These are phyloP conservation scores for Hanseniaspora lindneri DNA, from an alignment of 805 yeast species.

Conservation along the genomic window DNA sequence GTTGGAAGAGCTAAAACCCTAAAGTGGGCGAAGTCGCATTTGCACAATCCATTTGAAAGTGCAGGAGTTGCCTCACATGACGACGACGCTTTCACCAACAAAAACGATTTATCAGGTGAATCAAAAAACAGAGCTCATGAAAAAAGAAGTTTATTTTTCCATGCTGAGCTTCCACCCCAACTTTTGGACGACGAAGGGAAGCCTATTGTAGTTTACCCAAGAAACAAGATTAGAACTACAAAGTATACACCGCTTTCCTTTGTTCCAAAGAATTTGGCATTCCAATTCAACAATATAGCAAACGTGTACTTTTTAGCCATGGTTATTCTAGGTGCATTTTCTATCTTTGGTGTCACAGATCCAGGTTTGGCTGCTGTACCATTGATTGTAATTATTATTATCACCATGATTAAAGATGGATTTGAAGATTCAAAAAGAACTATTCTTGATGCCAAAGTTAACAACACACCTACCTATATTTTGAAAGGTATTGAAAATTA, in stretches of 20 bases:
- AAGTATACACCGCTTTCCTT: slow-evolving; percentile 86
- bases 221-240: slow-evolving; percentile 90
- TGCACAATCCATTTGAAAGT: slow-evolving; percentile 28
- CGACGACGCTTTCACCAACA: slow-evolving; percentile 20
- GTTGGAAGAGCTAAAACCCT: slow-evolving; percentile 51
- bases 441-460: slow-evolving; percentile 57
- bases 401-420: slow-evolving; percentile 71
- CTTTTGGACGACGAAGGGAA: slow-evolving; percentile 48
- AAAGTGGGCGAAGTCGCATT: slow-evolving; percentile 32
- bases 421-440: slow-evolving; percentile 72
- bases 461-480: slow-evolving; percentile 61
- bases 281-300: slow-evolving; percentile 82
- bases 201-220: slow-evolving; percentile 51
- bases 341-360: slow-evolving; percentile 67
- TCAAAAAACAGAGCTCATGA: slow-evolving; percentile 32
- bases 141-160: slow-evolving; percentile 45
- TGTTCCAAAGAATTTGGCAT: slow-evolving; percentile 67
- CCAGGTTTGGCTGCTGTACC: slow-evolving; percentile 71
- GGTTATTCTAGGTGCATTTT: slow-evolving; percentile 66
- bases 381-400: slow-evolving; percentile 58
- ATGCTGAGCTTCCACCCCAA: slow-evolving; percentile 47
- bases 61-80: slow-evolving; percentile 19
- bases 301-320: slow-evolving; percentile 73
- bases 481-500: slow-evolving; percentile 43
- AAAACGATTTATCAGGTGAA: slow-evolving; percentile 24